These are phyloP conservation scores for Pichia terricola DNA, from an alignment of 1,139 yeast genomes.

Conservation along the genomic window DNA sequence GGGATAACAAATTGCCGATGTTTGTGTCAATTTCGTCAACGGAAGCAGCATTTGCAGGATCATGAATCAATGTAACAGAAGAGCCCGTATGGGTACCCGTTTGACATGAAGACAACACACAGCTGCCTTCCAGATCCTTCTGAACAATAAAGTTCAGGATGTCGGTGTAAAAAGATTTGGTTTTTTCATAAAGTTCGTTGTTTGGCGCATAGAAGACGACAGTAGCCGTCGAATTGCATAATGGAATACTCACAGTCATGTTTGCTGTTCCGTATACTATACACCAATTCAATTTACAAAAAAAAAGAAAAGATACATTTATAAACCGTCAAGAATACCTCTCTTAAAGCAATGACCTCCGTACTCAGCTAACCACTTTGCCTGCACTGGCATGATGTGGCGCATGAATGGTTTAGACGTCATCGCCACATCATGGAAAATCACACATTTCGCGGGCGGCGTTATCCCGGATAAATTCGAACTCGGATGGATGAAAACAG, in stretches of 20 bases:
- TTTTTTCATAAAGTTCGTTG: slow-evolving; percentile 27
- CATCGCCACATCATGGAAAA: slow-evolving; percentile 78
- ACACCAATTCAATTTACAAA: background rate
- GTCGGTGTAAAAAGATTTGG: slow-evolving; percentile 39
- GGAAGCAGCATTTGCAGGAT: slow-evolving; percentile 25
- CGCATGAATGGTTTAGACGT: slow-evolving; percentile 89
- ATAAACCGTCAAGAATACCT: background rate
- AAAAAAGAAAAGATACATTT: background rate
- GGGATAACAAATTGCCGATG: slow-evolving; percentile 23
- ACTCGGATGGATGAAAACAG: background rate
- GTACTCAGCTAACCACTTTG: slow-evolving; percentile 36
- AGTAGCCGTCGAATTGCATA: slow-evolving; percentile 21
- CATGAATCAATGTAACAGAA: slow-evolving; percentile 23
- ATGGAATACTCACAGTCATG: background rate
- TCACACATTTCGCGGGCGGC: slow-evolving; percentile 62
- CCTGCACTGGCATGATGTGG: slow-evolving; percentile 65
- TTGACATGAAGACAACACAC: background rate
- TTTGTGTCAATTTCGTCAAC: slow-evolving; percentile 25
- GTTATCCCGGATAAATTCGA: slow-evolving; percentile 1
- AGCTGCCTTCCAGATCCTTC: slow-evolving; percentile 23
- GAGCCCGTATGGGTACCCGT: background rate
- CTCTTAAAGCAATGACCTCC: background rate
- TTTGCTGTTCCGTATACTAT: background rate
- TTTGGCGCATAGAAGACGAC: slow-evolving; percentile 37
- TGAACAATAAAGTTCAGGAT: slow-evolving; percentile 31